Evolutionary conservation across 2,329 filamentous ascomycete species (phyloP).

Genomic region (Trichoderma sp.): DNA sequence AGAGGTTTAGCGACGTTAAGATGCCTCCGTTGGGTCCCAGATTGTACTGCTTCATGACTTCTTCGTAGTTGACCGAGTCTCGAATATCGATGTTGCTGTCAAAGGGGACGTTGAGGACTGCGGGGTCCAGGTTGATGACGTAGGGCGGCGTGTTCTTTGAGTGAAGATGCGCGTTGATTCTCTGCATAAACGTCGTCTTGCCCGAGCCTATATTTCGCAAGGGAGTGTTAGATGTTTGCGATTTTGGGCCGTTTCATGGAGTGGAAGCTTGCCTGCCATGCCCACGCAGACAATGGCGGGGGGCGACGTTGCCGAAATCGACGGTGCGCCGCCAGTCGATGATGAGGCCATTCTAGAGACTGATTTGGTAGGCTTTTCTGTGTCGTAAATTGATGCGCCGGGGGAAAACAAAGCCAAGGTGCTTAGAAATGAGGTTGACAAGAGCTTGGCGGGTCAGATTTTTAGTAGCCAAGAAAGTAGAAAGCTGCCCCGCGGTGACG

Average conservation of each 20-base stretch:
- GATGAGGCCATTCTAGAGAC: constrained; percentile 38
- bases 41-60: constrained; percentile 99
- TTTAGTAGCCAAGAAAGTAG: constrained; percentile 21
- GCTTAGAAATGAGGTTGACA: neutral
- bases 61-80: constrained; percentile 98
- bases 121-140: constrained; percentile 95
- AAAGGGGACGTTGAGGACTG: constrained; percentile 89
- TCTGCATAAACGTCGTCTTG: constrained; percentile 99
- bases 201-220: constrained; percentile 67
- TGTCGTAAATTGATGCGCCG: neutral
- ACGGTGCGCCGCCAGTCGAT: constrained; percentile 33
- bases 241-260: neutral
- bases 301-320: constrained; percentile 46
- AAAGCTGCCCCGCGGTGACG: constrained; percentile 24
- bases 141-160: constrained; percentile 80
- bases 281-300: constrained; percentile 90
- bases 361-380: neutral
- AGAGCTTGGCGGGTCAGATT: constrained; percentile 17
- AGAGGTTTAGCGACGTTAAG: constrained; percentile 90
- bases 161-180: constrained; percentile 92
- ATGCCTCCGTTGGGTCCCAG: constrained; percentile 97
- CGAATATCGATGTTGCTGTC: constrained; percentile 98
- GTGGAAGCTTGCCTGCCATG: constrained; percentile 73
- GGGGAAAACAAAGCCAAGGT: neutral
- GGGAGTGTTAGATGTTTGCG: neutral